Evolutionary conservation across 1,284 basidiomycete genomes (phyloP).

Genomic region (Ustilago tritici): DNA sequence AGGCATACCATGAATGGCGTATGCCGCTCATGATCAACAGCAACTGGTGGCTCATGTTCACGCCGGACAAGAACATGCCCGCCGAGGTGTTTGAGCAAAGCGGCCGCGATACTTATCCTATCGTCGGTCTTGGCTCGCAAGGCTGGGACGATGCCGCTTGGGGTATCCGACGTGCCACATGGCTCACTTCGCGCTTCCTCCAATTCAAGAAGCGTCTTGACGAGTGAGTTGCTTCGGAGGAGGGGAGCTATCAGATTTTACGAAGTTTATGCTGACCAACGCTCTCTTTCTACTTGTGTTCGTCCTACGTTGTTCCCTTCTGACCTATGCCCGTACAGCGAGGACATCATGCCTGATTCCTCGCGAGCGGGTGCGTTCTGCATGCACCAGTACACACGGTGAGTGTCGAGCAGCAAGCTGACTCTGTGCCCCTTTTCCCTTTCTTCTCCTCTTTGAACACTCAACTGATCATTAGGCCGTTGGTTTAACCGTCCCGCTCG

Average conservation of each 20-base stretch:
- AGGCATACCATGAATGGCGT: slow-evolving; percentile 90
- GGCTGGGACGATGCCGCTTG: slow-evolving; percentile 73
- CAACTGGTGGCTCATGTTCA: slow-evolving; percentile 96
- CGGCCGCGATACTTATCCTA: slow-evolving; percentile 64
- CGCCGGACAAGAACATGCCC: slow-evolving; percentile 73
- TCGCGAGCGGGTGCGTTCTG: slow-evolving; percentile 74
- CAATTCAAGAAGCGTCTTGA: slow-evolving; percentile 82
- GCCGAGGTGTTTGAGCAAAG: slow-evolving; percentile 47
- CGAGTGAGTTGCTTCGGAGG: slow-evolving; percentile 70
- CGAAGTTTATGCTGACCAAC: slow-evolving; percentile 9
- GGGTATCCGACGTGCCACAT: slow-evolving; percentile 88
- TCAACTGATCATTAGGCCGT: slow-evolving; percentile 45
- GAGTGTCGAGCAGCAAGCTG: slow-evolving; percentile 60
- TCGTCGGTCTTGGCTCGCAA: slow-evolving; percentile 42
- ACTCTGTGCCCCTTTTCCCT: slow-evolving; percentile 18
- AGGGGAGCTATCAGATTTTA: no score
- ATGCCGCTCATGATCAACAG: slow-evolving; percentile 89
- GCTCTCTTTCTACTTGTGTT: background rate
- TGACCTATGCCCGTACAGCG: slow-evolving; percentile 60
- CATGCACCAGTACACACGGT: slow-evolving; percentile 75
- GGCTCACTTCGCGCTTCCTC: slow-evolving; percentile 81
- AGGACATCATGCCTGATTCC: slow-evolving; percentile 74
- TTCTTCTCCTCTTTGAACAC: slow-evolving; percentile 27
- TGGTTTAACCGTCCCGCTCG: slow-evolving; percentile 76
- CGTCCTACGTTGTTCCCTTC: background rate